These are phyloP conservation scores for Silene coronaria DNA, from an alignment of 179 eudicot genomes.

Conservation along the genomic window DNA sequence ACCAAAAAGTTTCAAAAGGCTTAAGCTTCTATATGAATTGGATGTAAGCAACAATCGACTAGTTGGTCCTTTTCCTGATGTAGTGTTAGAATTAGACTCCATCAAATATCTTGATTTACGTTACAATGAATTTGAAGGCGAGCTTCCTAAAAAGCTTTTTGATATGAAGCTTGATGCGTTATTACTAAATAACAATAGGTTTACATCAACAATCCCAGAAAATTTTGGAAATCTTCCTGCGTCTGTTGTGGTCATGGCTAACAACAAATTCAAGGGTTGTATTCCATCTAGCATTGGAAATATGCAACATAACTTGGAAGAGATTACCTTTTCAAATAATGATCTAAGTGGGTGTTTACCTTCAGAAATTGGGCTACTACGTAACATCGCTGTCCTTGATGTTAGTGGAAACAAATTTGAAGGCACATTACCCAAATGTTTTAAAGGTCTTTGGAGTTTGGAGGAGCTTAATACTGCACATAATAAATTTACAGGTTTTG, in stretches of 20 bases:
- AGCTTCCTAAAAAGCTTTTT: conserved; percentile 27
- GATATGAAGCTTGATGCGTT: conserved; percentile 33
- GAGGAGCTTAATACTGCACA: conserved; percentile 34
- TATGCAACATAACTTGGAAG: conserved; percentile 27
- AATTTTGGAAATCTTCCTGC: conserved; percentile 31
- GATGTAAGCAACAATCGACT: conserved; percentile 37
- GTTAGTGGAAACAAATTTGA: conserved; percentile 33
- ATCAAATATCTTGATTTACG: conserved; percentile 33
- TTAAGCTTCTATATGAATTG: conserved; percentile 29
- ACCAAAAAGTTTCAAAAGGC: conserved; percentile 25
- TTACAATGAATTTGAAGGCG: conserved; percentile 37
- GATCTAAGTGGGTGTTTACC: conserved; percentile 38
- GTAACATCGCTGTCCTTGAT: conserved; percentile 31
- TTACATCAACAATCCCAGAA: conserved; percentile 29
- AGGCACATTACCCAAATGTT: conserved; percentile 34
- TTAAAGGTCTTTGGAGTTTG: conserved; percentile 30
- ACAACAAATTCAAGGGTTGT: conserved; percentile 37
- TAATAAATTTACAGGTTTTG: conserved; percentile 26
- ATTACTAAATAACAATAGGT: conserved; percentile 36
- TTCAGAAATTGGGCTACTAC: conserved; percentile 28
- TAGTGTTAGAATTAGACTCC: conserved; percentile 22
- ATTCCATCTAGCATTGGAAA: conserved; percentile 36
- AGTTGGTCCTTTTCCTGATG: conserved; percentile 34
- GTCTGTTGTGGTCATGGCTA: conserved; percentile 37
- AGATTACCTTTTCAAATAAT: conserved; percentile 31